phyloP scores from a whole-genome alignment of 441 rosid species.

The Erysimum cheiri region DNA sequence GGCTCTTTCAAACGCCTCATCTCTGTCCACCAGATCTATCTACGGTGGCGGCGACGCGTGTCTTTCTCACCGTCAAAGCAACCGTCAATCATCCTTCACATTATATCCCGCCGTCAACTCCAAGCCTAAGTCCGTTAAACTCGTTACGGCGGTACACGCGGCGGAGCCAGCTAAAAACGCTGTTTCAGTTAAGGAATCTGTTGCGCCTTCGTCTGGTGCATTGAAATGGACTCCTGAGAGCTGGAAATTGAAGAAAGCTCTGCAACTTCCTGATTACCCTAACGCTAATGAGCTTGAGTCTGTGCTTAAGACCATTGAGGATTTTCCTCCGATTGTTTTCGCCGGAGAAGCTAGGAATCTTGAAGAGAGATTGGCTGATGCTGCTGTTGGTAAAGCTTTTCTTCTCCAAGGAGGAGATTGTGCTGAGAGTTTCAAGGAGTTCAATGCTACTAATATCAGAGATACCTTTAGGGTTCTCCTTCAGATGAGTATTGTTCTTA shows the following conservation, averaged over 20 bases:
- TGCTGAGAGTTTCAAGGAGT: slow-evolving; percentile 95
- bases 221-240: slow-evolving; percentile 71
- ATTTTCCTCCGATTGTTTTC: slow-evolving; percentile 79
- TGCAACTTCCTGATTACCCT: slow-evolving; percentile 83
- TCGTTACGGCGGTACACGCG: slow-evolving; percentile 60
- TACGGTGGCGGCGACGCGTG: slow-evolving; percentile 18
- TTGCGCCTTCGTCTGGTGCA: background rate
- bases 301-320: slow-evolving; percentile 65
- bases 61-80: slow-evolving; percentile 41
- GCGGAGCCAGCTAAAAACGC: slow-evolving; percentile 59
- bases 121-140: slow-evolving; percentile 39
- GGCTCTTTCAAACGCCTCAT: slow-evolving; percentile 61
- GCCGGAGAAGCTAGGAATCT: slow-evolving; percentile 83
- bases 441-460: slow-evolving; percentile 67
- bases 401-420: slow-evolving; percentile 87
- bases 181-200: slow-evolving; percentile 43
- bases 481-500: slow-evolving; percentile 79
- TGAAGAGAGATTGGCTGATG: slow-evolving; percentile 75
- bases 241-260: slow-evolving; percentile 76
- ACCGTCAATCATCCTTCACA: slow-evolving; percentile 41
- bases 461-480: slow-evolving; percentile 69
- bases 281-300: slow-evolving; percentile 55
- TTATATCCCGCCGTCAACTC: slow-evolving; percentile 42
- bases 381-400: slow-evolving; percentile 81
- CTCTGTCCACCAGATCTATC: slow-evolving; percentile 63